These are phyloP conservation scores for Colletotrichum godetiae DNA, from an alignment of 2,329 filamentous ascomycete genomes.

Conservation along the genomic window DNA sequence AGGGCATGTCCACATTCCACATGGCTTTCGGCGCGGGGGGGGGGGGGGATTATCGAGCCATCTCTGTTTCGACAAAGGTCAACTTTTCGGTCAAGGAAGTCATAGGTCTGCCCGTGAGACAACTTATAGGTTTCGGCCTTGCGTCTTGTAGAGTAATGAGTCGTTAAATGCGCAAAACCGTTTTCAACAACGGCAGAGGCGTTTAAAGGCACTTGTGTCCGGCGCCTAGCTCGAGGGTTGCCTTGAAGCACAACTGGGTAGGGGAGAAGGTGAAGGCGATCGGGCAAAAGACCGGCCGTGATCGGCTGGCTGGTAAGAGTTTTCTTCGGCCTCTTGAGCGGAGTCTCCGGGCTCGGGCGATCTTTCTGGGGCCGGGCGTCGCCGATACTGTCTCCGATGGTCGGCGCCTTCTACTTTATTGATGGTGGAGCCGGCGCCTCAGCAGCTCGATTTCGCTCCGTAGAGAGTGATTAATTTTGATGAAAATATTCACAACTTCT, in stretches of 20 bases:
- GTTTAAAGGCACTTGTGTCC: not conserved
- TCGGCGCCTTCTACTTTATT: not conserved
- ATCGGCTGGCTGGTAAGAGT: not conserved
- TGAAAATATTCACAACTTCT: not conserved
- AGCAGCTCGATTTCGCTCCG: not conserved
- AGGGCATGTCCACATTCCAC: constrained; percentile 8
- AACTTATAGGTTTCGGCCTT: not conserved
- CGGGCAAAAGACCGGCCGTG: constrained; percentile 2
- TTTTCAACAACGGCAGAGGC: not conserved
- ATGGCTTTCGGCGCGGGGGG: no score
- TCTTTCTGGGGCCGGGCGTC: not conserved
- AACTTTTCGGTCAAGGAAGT: not conserved
- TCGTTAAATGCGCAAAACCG: not conserved
- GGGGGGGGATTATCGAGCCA: no score
- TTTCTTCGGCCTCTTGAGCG: not conserved
- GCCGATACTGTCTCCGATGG: constrained; percentile 12
- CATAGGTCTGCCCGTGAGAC: not conserved
- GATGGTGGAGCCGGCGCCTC: not conserved
- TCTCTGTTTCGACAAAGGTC: not conserved
- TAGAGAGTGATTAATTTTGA: not conserved
- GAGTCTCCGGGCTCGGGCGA: not conserved
- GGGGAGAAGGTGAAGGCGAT: not conserved
- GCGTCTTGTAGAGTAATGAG: not conserved
- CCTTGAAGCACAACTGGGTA: not conserved
- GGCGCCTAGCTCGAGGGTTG: not conserved